Evolutionary conservation across 78 protist species (phyloP).

Genomic region (Dictyostelium brefeldianum): DNA sequence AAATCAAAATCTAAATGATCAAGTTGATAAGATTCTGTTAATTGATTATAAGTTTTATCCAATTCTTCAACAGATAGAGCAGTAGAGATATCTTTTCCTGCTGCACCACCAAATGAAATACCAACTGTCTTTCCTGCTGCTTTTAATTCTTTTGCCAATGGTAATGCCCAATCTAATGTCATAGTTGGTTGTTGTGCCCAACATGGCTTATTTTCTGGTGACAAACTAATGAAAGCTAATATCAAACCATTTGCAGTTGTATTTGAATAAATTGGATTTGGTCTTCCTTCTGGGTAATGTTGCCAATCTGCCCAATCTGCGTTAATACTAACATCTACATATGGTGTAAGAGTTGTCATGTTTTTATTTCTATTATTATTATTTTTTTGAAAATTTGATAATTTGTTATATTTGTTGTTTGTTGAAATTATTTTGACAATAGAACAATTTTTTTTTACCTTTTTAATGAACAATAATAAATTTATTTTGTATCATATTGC

Average conservation of each 20-base stretch:
- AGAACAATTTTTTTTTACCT: too few species aligned
- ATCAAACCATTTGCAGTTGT: background rate
- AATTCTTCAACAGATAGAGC: background rate
- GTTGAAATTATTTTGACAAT: too few species aligned
- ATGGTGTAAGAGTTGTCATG: background rate
- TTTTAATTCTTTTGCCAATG: conserved; percentile 3
- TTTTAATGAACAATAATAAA: too few species aligned
- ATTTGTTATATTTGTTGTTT: too few species aligned
- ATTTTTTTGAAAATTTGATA: too few species aligned
- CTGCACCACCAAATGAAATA: background rate
- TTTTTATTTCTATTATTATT: background rate
- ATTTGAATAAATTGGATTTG: conserved; percentile 8
- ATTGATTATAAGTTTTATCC: background rate
- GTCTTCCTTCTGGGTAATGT: background rate
- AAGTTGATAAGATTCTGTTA: background rate
- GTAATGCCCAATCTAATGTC: conserved; percentile 3
- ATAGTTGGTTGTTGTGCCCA: background rate
- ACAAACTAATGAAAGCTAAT: background rate
- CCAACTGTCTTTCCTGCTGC: background rate
- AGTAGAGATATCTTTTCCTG: background rate
- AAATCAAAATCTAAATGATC: background rate
- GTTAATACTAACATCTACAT: background rate
- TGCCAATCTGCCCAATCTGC: conserved; percentile 1
- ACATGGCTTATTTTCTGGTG: too few species aligned
- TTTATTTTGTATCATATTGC: too few species aligned